Evolutionary conservation across 805 yeast species (phyloP), one percentile per base, ranked within the genome.

Genomic region (Candida glaebosa): DNA sequence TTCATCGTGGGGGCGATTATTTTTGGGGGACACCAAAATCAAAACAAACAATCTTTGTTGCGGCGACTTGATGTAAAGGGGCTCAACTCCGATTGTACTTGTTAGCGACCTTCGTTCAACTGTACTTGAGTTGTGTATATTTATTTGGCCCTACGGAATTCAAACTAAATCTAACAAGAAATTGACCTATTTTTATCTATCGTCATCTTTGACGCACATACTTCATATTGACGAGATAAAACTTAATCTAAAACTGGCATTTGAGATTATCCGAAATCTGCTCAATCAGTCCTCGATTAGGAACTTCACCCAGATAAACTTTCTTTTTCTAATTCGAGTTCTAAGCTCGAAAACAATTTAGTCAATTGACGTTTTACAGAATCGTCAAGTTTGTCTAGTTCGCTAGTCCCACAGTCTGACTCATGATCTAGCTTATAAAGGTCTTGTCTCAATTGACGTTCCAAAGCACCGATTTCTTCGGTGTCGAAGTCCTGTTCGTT

Each of bases 361-460:
- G 12, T 18, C 38, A 54, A 34, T 31, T 53, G 47, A 3, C 17
- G 17, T 30, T 43, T 45, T 3, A 54, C 16, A 3, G 43, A 18
- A 3, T 25, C 43, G 32, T 56, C 59, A 20, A 64, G 48, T 42
- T 62, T 63, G 32, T 63, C 69, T 28, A 65, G 41, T 44, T 65
- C 69, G 37, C 57, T 52, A 3, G 67, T 54, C 6, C 62, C 64
- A 16, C 34, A 39, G 5, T 40, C 39, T 3, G 44, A 38, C 15
- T 37, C 19, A 4, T 37, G 28, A 12, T 59, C 61, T 20, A 60
- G 37, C 16, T 49, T 39, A 24, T 42, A 41, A 7, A 56, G 37
- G 24, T 45, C 47, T 20, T 12, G 24, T 9, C 19, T 38, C 14
- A 47, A 39, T 31, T 48, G 34, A 38, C 42, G 32, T 37, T 53